Base-by-base conservation (phyloP, 2,329 filamentous ascomycete genomes). In the Metarhizium brunneum region DNA sequence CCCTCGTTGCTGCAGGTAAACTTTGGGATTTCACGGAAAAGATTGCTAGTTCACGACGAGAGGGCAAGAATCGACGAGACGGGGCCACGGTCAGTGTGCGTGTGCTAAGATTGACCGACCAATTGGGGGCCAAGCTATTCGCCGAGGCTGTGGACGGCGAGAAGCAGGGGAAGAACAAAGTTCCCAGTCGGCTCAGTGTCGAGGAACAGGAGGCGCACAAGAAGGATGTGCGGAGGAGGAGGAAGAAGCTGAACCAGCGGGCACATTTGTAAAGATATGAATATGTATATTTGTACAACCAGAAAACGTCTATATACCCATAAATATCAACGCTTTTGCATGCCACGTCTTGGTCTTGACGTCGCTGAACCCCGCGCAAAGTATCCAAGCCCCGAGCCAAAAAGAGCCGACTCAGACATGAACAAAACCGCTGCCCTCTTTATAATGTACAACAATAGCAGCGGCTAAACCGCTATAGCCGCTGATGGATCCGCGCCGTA, bases 51-150 rank as follows among this genome's bases (percentile, higher is more conserved):
- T 88, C 84, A 48, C 79, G 94, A 36, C 80, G 92, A 47, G 94
- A 97, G 73, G 94, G 94, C 8, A 99, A 97, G 82, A 96, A 97
- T 68, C 78, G 94, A 25, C 81, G 92, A n/a, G 94, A 99, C 68
- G 92, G 92, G 13, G 88, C 87, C 1, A 96, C 91, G 0, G 92
- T 97, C 3, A 88, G 86, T 62, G 88, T 82, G 13, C 80, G 94
- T 20, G 92, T 99, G 11, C 71, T 97, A 42, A 76, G 78, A 6
- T 77, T 97, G 62, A 86, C 88, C 8, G 91, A 95, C 65, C 70
- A 79, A 50, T 78, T 96, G 10, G 92, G 90, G 0, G 71, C 75
- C 53, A 77, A 79, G 57, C 69, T 97, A 20, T 96, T 89, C 70
- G 79, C 78, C 43, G 79, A 80, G 55, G 78, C 76, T 1, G 67